Evolutionary conservation across 129 eudicot genomes (phyloP).

Genomic region (Sambucus nigra): DNA sequence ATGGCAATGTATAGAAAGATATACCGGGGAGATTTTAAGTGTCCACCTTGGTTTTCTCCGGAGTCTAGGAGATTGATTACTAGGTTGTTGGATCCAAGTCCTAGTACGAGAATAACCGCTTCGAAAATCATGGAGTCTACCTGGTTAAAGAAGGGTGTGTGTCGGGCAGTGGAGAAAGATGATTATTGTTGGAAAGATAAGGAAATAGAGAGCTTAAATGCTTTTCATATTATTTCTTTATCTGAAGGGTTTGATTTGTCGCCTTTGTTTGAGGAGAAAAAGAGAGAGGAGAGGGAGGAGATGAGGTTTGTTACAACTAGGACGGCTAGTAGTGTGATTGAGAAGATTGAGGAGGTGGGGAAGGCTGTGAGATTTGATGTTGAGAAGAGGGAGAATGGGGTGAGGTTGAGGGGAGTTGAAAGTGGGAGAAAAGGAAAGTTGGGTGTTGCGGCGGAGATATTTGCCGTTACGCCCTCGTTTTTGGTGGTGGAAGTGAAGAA

Average conservation of each 20-base stretch:
- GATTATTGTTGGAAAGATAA: conserved; percentile 5
- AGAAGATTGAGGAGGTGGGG: conserved; percentile 43
- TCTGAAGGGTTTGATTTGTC: conserved; percentile 50
- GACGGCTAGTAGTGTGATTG: conserved; percentile 41
- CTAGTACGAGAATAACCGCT: conserved; percentile 29
- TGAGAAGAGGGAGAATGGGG: conserved; percentile 48
- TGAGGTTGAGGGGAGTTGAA: conserved; percentile 57
- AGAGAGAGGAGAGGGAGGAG: conserved; percentile 28
- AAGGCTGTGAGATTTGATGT: conserved; percentile 32
- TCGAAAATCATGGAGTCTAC: conserved; percentile 36
- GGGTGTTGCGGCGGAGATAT: conserved; percentile 64
- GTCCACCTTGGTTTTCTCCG: conserved; percentile 58
- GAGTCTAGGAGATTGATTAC: conserved; percentile 35
- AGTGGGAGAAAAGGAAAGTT: conserved; percentile 78
- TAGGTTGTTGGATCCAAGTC: conserved; percentile 43
- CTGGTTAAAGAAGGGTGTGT: conserved; percentile 29
- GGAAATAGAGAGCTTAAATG: conserved; percentile 30
- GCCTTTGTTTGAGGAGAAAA: conserved; percentile 46
- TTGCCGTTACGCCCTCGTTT: conserved; percentile 57
- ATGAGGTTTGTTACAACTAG: conserved; percentile 34
- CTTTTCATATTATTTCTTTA: conserved; percentile 48
- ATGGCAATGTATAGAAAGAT: conserved; percentile 35
- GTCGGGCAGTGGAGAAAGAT: background rate
- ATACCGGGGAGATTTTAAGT: conserved; percentile 36
- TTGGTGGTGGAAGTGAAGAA: conserved; percentile 78